Conservation (phyloP, 495 filamentous ascomycete species). For the Penicillium dipodomyicola region DNA sequence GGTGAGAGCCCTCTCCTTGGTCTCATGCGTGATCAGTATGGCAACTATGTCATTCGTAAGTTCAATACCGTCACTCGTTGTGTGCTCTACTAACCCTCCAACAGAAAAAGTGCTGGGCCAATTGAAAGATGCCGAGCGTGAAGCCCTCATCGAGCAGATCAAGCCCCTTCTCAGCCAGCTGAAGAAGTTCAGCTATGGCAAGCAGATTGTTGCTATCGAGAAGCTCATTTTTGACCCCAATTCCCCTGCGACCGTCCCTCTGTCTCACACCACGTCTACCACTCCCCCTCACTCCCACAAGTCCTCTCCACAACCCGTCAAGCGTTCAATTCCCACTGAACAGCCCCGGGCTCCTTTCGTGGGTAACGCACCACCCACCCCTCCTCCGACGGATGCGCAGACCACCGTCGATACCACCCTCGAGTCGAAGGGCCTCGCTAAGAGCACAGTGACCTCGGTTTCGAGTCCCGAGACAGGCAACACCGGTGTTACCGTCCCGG, state of each 20-base stretch:
- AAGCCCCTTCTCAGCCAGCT: constrained; percentile 68
- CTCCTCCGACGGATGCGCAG: constrained; percentile 44
- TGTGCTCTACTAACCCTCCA: constrained; percentile 16
- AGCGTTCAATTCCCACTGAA: constrained; percentile 38
- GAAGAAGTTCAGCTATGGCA: constrained; percentile 72
- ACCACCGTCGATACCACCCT: constrained; percentile 30
- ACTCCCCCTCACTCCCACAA: constrained; percentile 50
- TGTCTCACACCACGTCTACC: constrained; percentile 34
- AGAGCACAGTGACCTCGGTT: constrained; percentile 37
- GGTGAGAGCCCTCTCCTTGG: constrained; percentile 66
- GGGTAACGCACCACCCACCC: constrained; percentile 44
- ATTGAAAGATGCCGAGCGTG: constrained; percentile 62
- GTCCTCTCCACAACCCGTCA: constrained; percentile 43
- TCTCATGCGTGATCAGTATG: constrained; percentile 88
- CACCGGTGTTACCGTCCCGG: constrained; percentile 33
- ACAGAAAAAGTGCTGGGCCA: constrained; percentile 77
- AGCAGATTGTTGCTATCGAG: constrained; percentile 75
- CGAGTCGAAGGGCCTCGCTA: constrained; percentile 35
- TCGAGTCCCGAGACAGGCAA: constrained; percentile 34
- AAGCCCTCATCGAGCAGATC: constrained; percentile 67
- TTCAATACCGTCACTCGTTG: constrained; percentile 17
- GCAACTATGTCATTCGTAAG: constrained; percentile 97
- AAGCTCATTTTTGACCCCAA: constrained; percentile 53
- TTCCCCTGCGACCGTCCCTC: constrained; percentile 21
- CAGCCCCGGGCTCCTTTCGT: constrained; percentile 31